Evolutionary conservation across 441 rosid species (phyloP).

Genomic region (Codiaeum variegatum): DNA sequence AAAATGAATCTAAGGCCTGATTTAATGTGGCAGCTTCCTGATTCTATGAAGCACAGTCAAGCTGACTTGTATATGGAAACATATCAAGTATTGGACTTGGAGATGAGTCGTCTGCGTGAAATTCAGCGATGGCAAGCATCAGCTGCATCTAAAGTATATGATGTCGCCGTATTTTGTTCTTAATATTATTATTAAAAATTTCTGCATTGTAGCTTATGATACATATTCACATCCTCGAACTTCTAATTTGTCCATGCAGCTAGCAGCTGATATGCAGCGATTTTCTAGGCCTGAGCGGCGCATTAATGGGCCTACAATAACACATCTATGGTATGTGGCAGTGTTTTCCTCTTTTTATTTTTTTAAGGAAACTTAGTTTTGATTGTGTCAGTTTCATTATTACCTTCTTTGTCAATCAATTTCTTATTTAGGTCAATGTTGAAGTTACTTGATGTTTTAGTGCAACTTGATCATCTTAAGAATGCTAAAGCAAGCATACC

Average conservation of each 20-base stretch:
- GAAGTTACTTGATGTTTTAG: constrained; percentile 89
- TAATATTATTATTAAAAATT: constrained; percentile 9
- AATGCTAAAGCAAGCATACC: constrained; percentile 99
- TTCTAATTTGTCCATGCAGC: constrained; percentile 50
- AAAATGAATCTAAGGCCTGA: constrained; percentile 5
- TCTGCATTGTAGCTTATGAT: constrained; percentile 4
- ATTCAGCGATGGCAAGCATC: constrained; percentile 98
- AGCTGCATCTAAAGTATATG: constrained; percentile 80
- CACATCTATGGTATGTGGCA: constrained; percentile 76
- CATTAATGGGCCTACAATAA: constrained; percentile 93
- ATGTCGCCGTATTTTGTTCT: constrained; percentile 14
- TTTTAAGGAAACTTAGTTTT: not conserved
- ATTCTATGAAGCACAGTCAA: constrained; percentile 99
- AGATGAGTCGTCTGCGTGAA: constrained; percentile 97
- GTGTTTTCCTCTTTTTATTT: constrained; percentile 6
- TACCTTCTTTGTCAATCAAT: constrained; percentile 21
- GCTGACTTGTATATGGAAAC: constrained; percentile 95
- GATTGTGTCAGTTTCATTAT: not conserved
- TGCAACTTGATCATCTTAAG: constrained; percentile 99
- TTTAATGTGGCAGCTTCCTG: constrained; percentile 76
- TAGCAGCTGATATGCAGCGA: constrained; percentile 99
- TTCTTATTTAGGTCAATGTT: constrained; percentile 78
- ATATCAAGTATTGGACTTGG: constrained; percentile 98
- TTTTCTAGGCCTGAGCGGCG: constrained; percentile 98
- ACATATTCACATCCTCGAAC: constrained; percentile 10